A percentile compares a stretch with the other conserved stretches of the same genome.
phyloP scores from a whole-genome alignment of 805 yeast species.

The Monosporozyma aquatica region DNA sequence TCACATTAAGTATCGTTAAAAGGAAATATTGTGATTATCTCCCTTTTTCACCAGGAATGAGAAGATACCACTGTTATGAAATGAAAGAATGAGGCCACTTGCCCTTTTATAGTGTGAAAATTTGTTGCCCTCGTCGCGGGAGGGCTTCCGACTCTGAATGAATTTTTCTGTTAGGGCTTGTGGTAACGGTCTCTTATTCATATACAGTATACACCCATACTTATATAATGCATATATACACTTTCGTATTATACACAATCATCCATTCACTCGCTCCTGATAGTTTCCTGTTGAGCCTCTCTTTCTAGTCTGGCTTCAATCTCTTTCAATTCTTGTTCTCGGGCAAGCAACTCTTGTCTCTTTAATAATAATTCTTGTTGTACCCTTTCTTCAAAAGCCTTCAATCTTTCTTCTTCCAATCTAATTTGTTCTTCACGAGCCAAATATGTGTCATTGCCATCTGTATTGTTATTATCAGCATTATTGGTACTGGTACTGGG shows the following conservation, averaged over 20 bases:
- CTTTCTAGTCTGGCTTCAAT: constrained; percentile 62
- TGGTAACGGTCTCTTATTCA: no score
- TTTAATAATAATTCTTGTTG: constrained; percentile 77
- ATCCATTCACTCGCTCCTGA: constrained; percentile 14
- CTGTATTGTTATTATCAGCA: background rate
- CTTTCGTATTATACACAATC: no score
- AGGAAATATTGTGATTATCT: constrained; percentile 1
- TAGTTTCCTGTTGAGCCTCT: constrained; percentile 40
- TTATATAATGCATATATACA: no score
- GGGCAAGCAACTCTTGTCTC: constrained; percentile 70
- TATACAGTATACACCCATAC: no score
- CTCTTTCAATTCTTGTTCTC: constrained; percentile 78
- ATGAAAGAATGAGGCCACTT: background rate
- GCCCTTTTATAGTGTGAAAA: background rate
- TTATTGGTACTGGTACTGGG: background rate
- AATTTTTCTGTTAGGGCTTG: no score
- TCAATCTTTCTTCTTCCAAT: constrained; percentile 80
- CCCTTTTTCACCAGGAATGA: no score
- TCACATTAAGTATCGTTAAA: constrained; percentile 38
- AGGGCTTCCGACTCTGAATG: no score
- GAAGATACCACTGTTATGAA: no score
- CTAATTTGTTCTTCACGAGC: constrained; percentile 85
- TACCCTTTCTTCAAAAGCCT: constrained; percentile 78
- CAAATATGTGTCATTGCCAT: constrained; percentile 35
- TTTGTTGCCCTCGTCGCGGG: no score